Conservation (phyloP, 768 basidiomycete species). For the Lactarius akahatsu region DNA sequence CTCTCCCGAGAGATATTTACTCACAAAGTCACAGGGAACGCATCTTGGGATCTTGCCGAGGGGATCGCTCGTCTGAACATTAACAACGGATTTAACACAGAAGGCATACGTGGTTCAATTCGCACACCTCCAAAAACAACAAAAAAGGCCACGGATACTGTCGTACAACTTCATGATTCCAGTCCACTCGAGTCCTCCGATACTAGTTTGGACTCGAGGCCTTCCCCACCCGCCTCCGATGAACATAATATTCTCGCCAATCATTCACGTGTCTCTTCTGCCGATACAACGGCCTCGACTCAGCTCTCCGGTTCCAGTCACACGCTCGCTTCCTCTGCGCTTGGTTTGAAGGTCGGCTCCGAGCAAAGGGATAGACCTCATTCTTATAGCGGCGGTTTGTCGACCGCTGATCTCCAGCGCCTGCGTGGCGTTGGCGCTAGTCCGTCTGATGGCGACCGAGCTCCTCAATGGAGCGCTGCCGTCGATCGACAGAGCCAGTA, state of each 20-base stretch:
- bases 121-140: constrained; percentile 70
- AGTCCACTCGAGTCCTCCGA: constrained; percentile 74
- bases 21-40: constrained; percentile 50
- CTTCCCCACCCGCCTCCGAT: constrained; percentile 64
- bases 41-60: constrained; percentile 66
- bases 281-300: constrained; percentile 66
- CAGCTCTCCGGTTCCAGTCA: constrained; percentile 55
- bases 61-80: constrained; percentile 74
- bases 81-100: constrained; percentile 47
- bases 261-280: constrained; percentile 83
- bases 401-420: constrained; percentile 70
- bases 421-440: constrained; percentile 61
- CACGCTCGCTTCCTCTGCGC: constrained; percentile 51
- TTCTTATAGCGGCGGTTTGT: constrained; percentile 78
- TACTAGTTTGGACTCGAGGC: constrained; percentile 60
- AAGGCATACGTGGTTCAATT: constrained; percentile 45
- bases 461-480: constrained; percentile 34
- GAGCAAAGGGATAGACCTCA: constrained; percentile 78
- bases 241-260: constrained; percentile 59
- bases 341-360: constrained; percentile 52
- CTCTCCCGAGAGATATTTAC: constrained; percentile 63
- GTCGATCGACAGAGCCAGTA: constrained; percentile 34
- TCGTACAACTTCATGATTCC: constrained; percentile 58
- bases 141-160: constrained; percentile 50
- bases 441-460: constrained; percentile 31